Evolutionary conservation across 495 filamentous ascomycete genomes (phyloP).

Genomic region (Oleoguttula mirabilis): DNA sequence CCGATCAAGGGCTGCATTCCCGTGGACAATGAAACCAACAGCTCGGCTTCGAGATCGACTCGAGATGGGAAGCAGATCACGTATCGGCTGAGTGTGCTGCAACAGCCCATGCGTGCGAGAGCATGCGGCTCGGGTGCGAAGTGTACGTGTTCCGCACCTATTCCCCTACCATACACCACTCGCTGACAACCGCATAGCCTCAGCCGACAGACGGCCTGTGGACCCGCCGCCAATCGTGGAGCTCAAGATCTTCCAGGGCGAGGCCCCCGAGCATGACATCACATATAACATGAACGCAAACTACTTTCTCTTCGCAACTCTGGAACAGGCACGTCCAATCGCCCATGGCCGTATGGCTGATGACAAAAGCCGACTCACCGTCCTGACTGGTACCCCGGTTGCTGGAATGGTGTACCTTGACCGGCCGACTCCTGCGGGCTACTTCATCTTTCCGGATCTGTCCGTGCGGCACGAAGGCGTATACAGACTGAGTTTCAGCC

Average conservation of each 20-base stretch:
- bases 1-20: too few species aligned
- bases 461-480: slow-evolving; percentile 93
- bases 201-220: slow-evolving; percentile 89
- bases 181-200: slow-evolving; percentile 43
- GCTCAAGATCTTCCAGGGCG: slow-evolving; percentile 72
- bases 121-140: slow-evolving; percentile 93
- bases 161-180: background rate
- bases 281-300: slow-evolving; percentile 92
- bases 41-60: slow-evolving; percentile 52
- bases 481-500: slow-evolving; percentile 76
- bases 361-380: slow-evolving; percentile 57
- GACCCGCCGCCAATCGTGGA: slow-evolving; percentile 96
- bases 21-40: slow-evolving; percentile 48
- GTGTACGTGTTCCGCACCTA: slow-evolving; percentile 44
- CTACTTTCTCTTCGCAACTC: slow-evolving; percentile 91
- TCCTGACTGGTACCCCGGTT: slow-evolving; percentile 89
- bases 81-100: slow-evolving; percentile 76
- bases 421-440: slow-evolving; percentile 79
- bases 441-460: slow-evolving; percentile 95
- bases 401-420: slow-evolving; percentile 96
- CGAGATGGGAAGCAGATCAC: slow-evolving; percentile 69
- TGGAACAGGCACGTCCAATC: slow-evolving; percentile 77
- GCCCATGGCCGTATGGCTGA: slow-evolving; percentile 65
- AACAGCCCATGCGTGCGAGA: slow-evolving; percentile 90
- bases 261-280: slow-evolving; percentile 57